Conservation (phyloP, 768 basidiomycete genomes). For the Tricholomella constricta region DNA sequence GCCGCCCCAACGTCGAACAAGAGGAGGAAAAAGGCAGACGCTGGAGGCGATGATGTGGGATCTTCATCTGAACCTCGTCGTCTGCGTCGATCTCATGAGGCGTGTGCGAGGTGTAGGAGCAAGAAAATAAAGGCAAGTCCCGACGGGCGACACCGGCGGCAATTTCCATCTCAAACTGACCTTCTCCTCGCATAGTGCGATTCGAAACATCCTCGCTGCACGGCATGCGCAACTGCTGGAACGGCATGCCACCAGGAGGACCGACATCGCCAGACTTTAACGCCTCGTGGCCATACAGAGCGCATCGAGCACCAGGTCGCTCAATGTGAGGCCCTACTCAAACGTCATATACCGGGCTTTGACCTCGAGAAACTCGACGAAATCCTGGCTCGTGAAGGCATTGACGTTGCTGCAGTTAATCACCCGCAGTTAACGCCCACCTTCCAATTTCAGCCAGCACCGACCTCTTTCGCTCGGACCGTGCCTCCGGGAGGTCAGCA, state of each 20-base stretch:
- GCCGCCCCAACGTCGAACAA: conserved; percentile 40
- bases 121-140: conserved; percentile 93
- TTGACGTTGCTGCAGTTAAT: conserved; percentile 46
- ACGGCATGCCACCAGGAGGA: conserved; percentile 86
- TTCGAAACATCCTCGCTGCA: conserved; percentile 86
- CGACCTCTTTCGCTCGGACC: conserved; percentile 30
- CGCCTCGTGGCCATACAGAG: conserved; percentile 82
- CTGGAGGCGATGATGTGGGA: conserved; percentile 53
- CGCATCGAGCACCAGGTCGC: conserved; percentile 78
- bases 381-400: conserved; percentile 62
- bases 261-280: conserved; percentile 83
- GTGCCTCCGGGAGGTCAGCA: conserved; percentile 35
- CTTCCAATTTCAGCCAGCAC: conserved; percentile 35
- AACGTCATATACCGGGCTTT: conserved; percentile 70
- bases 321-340: conserved; percentile 79
- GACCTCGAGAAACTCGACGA: conserved; percentile 67
- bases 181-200: conserved; percentile 64
- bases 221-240: conserved; percentile 80
- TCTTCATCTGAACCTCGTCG: conserved; percentile 73
- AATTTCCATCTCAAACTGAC: conserved; percentile 62
- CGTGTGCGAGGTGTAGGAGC: conserved; percentile 90
- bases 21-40: conserved; percentile 59
- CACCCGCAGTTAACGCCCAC: conserved; percentile 24
- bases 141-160: conserved; percentile 78
- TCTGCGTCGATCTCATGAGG: conserved; percentile 86